Base-by-base conservation (phyloP, 768 basidiomycete genomes). In the Russula sp. region DNA sequence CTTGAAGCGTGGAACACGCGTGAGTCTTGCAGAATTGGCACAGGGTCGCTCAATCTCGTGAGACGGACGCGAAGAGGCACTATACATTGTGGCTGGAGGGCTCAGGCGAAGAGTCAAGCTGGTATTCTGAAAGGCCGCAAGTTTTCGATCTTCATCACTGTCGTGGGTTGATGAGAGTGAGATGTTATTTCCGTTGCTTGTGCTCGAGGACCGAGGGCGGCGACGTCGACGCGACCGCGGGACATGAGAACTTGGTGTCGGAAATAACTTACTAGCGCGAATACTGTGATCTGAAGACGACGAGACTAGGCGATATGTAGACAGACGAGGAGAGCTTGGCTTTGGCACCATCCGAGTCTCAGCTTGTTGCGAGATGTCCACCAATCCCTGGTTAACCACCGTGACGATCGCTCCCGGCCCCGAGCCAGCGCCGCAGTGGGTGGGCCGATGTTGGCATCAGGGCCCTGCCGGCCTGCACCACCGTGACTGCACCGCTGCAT, bases 101-200 rank as follows among this genome's bases (percentile, higher is more conserved):
- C 36, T 46, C 38, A n/a, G 58, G 28, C 1, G 66, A 52, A 46
- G 62, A 38, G 14, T 51, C 55, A 38, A 5, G 34, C 22, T 59
- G 66, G 13, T 34, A 52, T 38, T 64, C 68, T 51, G 60, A 40
- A 11, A 26, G 24, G n/a, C 55, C 61, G 61, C 26, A 46, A 49
- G 36, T 42, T 57, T 18, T 18, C 13, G 1, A 36, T 42, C 66
- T 18, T 67, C 50, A 38, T 64, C 68, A n/a, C 62, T 64, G n/a
- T 56, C 57, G 30, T 62, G 59, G 18, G 62, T 62, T 5, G 68
- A 62, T 24, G 68, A 62, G 48, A 64, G 34, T 42, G 63, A 64
- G 59, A 67, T 28, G 54, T 62, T 57, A 26, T 57, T 53, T 26
- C 57, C 60, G 18, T 61, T 57, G 38, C 68, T 64, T n/a, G 42